phyloP scores from a whole-genome alignment of 441 rosid genomes.

The Biscutella laevigata region DNA sequence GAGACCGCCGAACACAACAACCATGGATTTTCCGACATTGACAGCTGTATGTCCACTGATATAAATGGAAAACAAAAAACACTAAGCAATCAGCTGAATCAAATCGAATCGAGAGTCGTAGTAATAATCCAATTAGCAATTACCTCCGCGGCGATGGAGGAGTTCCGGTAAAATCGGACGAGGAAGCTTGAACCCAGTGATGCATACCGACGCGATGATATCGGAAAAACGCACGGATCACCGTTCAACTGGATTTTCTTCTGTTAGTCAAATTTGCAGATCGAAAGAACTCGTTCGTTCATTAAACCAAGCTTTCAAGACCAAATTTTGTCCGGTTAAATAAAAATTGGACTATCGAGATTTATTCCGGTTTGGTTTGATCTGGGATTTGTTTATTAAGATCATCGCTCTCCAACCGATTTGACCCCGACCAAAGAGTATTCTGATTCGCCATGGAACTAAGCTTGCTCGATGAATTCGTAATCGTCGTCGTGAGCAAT shows the following conservation, averaged over 20 bases:
- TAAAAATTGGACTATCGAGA: background rate
- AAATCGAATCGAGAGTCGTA: background rate
- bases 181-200: constrained; percentile 80
- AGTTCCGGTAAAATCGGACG: constrained; percentile 70
- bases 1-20: constrained; percentile 83
- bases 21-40: constrained; percentile 69
- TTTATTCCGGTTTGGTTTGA: too few relatives aligned
- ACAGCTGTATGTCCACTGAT: constrained; percentile 87
- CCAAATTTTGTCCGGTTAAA: constrained; percentile 1
- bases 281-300: background rate
- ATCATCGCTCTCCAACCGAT: too few relatives aligned
- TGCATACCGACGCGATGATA: constrained; percentile 40
- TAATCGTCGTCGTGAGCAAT: constrained; percentile 34
- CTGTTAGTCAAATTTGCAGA: constrained; percentile 12
- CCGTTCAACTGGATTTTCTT: constrained; percentile 4
- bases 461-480: constrained; percentile 31
- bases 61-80: background rate
- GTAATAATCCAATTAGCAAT: too few relatives aligned
- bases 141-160: constrained; percentile 82
- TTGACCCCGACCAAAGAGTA: too few relatives aligned
- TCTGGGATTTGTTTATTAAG: too few relatives aligned
- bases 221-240: constrained; percentile 17
- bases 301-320: constrained; percentile 10
- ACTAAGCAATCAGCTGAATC: constrained; percentile 3
- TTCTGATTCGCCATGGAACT: too few relatives aligned